Evolutionary conservation across 2,329 filamentous ascomycete genomes (phyloP).

Genomic region (Lachnellula cervina): DNA sequence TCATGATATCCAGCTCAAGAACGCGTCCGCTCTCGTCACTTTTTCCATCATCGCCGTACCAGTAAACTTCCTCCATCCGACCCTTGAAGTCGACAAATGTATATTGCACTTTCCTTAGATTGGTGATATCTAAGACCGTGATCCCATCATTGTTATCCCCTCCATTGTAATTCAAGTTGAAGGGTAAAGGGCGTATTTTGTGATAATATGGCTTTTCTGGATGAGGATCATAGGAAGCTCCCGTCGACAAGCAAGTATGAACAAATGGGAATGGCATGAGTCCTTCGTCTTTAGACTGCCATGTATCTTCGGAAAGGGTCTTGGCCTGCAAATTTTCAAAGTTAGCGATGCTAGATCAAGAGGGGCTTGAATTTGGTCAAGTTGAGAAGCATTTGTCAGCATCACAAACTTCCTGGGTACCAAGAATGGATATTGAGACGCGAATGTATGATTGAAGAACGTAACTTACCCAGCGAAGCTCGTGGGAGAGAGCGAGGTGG

Average conservation of each 20-base stretch:
- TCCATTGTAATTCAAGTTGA: neutral
- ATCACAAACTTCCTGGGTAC: too few species aligned
- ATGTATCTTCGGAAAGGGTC: too few species aligned
- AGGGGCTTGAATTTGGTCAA: too few species aligned
- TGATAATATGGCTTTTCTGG: neutral
- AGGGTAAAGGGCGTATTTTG: neutral
- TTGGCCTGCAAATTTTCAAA: neutral
- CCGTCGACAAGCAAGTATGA: neutral
- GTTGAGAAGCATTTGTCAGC: too few species aligned
- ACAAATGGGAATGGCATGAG: neutral
- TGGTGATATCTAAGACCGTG: conserved; percentile 25
- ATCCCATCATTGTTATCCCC: conserved; percentile 20
- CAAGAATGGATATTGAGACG: too few species aligned
- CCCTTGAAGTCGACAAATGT: conserved; percentile 15
- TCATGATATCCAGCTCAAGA: too few species aligned
- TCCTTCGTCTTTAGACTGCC: neutral
- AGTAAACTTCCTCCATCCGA: too few species aligned
- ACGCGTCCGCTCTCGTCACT: too few species aligned
- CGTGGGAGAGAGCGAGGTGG: neutral
- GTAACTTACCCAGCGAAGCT: too few species aligned
- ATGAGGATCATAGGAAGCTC: neutral
- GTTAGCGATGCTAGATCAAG: neutral
- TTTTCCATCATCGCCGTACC: too few species aligned
- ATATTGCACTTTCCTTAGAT: conserved; percentile 9
- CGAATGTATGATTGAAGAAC: too few species aligned